Evolutionary conservation across 2,329 filamentous ascomycete species (phyloP), one percentile per base, ranked within the genome.

Genomic region (Magnaporthiopsis rhizophila): DNA sequence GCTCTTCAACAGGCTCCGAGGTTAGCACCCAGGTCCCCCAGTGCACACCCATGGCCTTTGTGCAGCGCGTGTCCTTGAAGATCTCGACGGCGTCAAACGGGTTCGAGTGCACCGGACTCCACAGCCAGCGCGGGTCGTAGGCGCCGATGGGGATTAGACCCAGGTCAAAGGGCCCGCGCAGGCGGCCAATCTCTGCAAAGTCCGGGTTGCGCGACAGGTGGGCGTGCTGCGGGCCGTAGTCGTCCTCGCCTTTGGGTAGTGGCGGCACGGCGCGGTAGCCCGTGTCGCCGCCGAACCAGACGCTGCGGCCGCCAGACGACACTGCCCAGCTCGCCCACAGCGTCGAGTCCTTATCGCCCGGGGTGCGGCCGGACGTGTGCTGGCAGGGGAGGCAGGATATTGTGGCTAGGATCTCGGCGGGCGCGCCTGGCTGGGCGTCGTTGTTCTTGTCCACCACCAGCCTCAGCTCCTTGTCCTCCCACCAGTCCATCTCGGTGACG

Each of bases 111-210:
- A 96, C 88, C 26, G 86, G 79, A 60, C 88, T 92, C 80, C 95
- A 93, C 67, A 95, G 74, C 65, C 74, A 76, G 30, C 90, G 82
- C 0, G 90, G 90, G 65, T 85, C 81, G 75, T 97, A 97, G 2
- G 93, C 94, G 63, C 94, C 94, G 69, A 98, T 97, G 56, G 94
- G 94, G 68, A 98, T 95, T 64, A 97, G 78, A 0, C 94, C 94
- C 8, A 98, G 83, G 74, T 97, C 92, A 71, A 97, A 97, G 0
- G 92, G 91, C 0, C 94, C 93, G 45, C 91, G 83, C 63, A 89
- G 82, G 21, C 86, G 78, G 66, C 94, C 94, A 67, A 97, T 92
- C 74, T 96, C 83, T 67, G 85, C 84, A 78, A 97, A 97, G 62
- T 92, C 91, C 9, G 93, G 93, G 72, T 91, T 96, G 28, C 81